Base-by-base conservation (phyloP, 352 stramenopile genomes). In the Phytopythium mirpurense region DNA sequence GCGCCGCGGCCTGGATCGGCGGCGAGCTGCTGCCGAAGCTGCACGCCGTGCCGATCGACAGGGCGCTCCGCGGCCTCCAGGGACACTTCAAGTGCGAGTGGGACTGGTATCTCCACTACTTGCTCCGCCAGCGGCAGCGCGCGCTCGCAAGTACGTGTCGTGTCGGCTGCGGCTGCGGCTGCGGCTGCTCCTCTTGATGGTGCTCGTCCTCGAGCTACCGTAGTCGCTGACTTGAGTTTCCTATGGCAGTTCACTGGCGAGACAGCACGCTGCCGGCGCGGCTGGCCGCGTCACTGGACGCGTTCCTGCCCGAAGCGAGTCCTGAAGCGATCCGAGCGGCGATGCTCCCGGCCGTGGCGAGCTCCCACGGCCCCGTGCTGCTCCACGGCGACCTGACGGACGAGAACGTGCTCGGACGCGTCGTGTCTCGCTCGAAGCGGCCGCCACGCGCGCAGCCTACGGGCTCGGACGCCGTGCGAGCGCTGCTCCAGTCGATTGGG, bases 341-440 rank as follows among this genome's bases (percentile, higher is more conserved):
- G 26, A 35, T 90, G 41, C 65, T 90, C 24, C 82, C 82, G 9
- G 54, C 57, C 3, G 65, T 54, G 6, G 42, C 44, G 1, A 56
- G 21, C 1, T 54, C 65, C 16, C 31, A 56, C 1, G 63, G 64
- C 1, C 78, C 82, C 34, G 77, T 89, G 51, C 63, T 93, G 18
- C 64, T 95, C 21, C 84, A 95, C 48, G 80, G 83, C 34, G 84
- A 95, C 45, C 56, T 95, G 26, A 95, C 84, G n/a, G 74, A 90
- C 29, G 84, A 95, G 50, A 95, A 95, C 49, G 78, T 95, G 34
- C 61, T 95, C 14, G 84, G 84, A 11, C 41, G 51, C 29, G 37
- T 61, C 15, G 52, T 52, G 16, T 60, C 57, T 9, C 53, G 36
- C 41, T 19, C 59, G 21, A n/a, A 43, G 36, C 41, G 23, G 41